Evolutionary conservation across 495 filamentous ascomycete species (phyloP).

Genomic region (Hyaloscypha hepaticicola): DNA sequence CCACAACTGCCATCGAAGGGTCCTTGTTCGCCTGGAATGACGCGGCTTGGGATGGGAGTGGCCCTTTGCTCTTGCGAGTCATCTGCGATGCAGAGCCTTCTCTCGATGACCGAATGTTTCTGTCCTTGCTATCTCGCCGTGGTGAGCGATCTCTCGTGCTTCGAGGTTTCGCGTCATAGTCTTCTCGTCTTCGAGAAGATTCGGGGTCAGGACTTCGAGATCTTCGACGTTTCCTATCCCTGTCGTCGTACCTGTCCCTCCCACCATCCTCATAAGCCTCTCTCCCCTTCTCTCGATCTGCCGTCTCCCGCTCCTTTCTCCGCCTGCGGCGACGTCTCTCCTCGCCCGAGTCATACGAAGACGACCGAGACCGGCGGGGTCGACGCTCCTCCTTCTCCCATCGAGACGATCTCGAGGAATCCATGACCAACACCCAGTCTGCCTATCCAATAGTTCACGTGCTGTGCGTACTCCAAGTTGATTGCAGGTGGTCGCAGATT

Average conservation of each 20-base stretch:
- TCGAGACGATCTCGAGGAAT: slow-evolving; percentile 8
- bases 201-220: slow-evolving; percentile 24
- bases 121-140: slow-evolving; percentile 16
- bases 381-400: slow-evolving; percentile 17
- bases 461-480: not conserved
- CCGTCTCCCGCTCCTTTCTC: slow-evolving; percentile 23
- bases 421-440: slow-evolving; percentile 16
- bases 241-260: slow-evolving; percentile 19
- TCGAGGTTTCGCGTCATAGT: slow-evolving; percentile 21
- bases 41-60: slow-evolving; percentile 68
- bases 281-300: slow-evolving; percentile 3
- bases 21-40: slow-evolving; percentile 60
- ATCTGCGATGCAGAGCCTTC: slow-evolving; percentile 27
- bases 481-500: not conserved
- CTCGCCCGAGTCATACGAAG: slow-evolving; percentile 26
- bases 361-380: slow-evolving; percentile 21
- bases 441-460: not conserved
- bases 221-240: slow-evolving; percentile 27
- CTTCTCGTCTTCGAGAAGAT: slow-evolving; percentile 21
- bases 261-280: not conserved
- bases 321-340: slow-evolving; percentile 24
- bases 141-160: slow-evolving; percentile 25
- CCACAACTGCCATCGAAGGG: slow-evolving; percentile 18
- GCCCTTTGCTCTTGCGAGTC: slow-evolving; percentile 44
- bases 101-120: slow-evolving; percentile 25